Evolutionary conservation across 2,329 filamentous ascomycete genomes (phyloP).

Genomic region (Ascochyta fabae): DNA sequence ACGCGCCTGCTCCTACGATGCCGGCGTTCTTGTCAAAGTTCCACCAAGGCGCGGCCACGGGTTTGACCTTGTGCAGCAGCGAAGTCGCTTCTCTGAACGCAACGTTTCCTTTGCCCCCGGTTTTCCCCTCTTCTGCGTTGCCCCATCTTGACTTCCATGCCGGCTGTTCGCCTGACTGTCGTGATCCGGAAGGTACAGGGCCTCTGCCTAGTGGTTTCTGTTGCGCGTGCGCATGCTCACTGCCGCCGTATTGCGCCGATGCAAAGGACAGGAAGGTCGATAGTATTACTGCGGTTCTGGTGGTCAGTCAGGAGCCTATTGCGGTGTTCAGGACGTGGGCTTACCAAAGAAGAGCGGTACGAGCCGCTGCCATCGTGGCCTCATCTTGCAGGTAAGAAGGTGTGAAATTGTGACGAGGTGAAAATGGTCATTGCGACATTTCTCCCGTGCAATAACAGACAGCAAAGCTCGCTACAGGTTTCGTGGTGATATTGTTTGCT

Average conservation of each 20-base stretch:
- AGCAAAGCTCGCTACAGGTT: background rate
- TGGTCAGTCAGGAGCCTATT: conserved; percentile 29
- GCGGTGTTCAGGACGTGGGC: conserved; percentile 15
- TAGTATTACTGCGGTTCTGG: conserved; percentile 37
- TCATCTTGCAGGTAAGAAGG: conserved; percentile 37
- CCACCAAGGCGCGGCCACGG: conserved; percentile 50
- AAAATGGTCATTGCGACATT: conserved; percentile 43
- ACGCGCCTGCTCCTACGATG: conserved; percentile 61
- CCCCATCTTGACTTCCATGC: conserved; percentile 34
- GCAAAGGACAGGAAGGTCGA: conserved; percentile 36
- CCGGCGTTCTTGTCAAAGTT: conserved; percentile 61
- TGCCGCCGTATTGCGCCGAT: conserved; percentile 33
- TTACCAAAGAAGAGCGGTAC: conserved; percentile 46
- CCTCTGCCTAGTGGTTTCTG: conserved; percentile 35
- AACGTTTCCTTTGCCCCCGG: conserved; percentile 27
- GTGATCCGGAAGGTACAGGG: conserved; percentile 21
- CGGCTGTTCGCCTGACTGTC: conserved; percentile 23
- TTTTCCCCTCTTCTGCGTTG: conserved; percentile 18
- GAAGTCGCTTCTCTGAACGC: conserved; percentile 49
- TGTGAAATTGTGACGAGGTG: conserved; percentile 19
- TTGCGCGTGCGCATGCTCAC: conserved; percentile 28
- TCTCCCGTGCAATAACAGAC: conserved; percentile 20
- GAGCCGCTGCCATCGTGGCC: conserved; percentile 44
- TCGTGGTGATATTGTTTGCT: conserved; percentile 30
- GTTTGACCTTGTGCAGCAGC: conserved; percentile 52